phyloP scores from a whole-genome alignment of 257 asterid species.

The Thymus mandschuricus region DNA sequence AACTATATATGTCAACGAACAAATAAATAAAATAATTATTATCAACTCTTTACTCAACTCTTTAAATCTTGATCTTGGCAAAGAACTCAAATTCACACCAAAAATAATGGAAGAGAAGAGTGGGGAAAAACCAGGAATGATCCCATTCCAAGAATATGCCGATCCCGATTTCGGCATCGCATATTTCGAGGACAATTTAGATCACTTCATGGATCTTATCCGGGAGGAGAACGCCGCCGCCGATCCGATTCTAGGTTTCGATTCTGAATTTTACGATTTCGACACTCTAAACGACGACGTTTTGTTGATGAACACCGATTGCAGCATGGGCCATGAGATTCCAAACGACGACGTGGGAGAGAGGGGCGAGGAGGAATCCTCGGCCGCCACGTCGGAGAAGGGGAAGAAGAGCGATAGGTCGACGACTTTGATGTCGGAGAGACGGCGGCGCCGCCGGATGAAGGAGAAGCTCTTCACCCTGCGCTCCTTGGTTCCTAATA shows the following conservation, averaged over 20 bases:
- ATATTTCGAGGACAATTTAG: slow-evolving; percentile 56
- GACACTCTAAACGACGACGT: slow-evolving; percentile 33
- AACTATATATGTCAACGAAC: not conserved
- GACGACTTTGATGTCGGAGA: slow-evolving; percentile 64
- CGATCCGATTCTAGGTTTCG: slow-evolving; percentile 35
- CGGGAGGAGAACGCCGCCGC: slow-evolving; percentile 39
- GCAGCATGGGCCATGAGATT: slow-evolving; percentile 1
- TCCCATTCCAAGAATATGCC: slow-evolving; percentile 21
- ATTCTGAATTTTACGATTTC: slow-evolving; percentile 31
- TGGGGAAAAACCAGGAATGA: slow-evolving; percentile 14
- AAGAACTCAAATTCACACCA: not conserved
- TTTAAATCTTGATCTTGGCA: not conserved
- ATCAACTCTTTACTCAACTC: slow-evolving; percentile 15
- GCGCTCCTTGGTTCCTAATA: slow-evolving; percentile 81
- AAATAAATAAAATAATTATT: not conserved
- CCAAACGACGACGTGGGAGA: slow-evolving; percentile 27
- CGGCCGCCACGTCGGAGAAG: slow-evolving; percentile 22
- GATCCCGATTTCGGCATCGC: slow-evolving; percentile 40
- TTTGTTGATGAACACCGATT: not conserved
- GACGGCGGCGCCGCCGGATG: slow-evolving; percentile 79
- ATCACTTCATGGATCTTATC: slow-evolving; percentile 50
- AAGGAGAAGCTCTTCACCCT: slow-evolving; percentile 78
- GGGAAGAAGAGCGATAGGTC: slow-evolving; percentile 57
- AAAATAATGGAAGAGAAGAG: slow-evolving; percentile 37
- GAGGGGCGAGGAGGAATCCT: slow-evolving; percentile 38